Conservation (phyloP, 495 filamentous ascomycete species). For the Talaromyces trachyspermus region DNA sequence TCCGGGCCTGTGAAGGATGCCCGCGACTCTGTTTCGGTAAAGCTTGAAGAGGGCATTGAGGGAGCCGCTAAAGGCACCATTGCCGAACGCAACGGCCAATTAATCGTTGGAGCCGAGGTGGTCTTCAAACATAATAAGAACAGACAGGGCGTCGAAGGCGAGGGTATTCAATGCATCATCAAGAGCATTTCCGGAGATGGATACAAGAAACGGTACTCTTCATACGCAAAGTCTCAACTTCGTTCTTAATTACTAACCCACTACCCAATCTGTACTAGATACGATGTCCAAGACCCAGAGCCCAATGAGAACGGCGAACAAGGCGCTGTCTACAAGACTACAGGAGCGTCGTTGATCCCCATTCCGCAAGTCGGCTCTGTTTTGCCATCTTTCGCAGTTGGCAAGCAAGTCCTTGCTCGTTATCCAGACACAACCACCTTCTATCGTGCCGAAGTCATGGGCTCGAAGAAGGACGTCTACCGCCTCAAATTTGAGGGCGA, state of each 20-base stretch:
- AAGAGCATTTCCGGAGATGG: constrained; percentile 78
- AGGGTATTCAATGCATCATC: constrained; percentile 84
- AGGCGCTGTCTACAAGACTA: constrained; percentile 67
- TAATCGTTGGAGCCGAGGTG: constrained; percentile 70
- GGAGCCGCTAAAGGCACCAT: constrained; percentile 36
- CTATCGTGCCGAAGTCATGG: constrained; percentile 91
- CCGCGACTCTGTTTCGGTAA: constrained; percentile 35
- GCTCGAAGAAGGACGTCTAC: constrained; percentile 53
- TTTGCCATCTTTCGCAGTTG: constrained; percentile 64
- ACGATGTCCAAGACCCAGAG: constrained; percentile 91
- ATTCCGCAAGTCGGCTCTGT: constrained; percentile 57
- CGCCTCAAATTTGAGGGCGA: constrained; percentile 79
- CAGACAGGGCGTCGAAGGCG: constrained; percentile 57
- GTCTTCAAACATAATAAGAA: constrained; percentile 72
- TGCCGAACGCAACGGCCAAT: constrained; percentile 44
- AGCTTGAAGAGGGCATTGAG: constrained; percentile 50
- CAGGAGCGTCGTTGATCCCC: constrained; percentile 72
- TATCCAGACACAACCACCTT: constrained; percentile 95
- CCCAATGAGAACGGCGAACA: constrained; percentile 71
- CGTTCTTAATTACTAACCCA: background rate
- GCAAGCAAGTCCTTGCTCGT: constrained; percentile 72
- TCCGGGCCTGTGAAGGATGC: constrained; percentile 31
- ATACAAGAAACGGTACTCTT: constrained; percentile 60
- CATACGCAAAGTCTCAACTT: background rate
- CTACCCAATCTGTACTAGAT: constrained; percentile 39